A percentile compares a stretch with the other conserved stretches of the same genome.
phyloP scores from a whole-genome alignment of 2,329 filamentous ascomycete genomes.

The Fusarium tupiense region DNA sequence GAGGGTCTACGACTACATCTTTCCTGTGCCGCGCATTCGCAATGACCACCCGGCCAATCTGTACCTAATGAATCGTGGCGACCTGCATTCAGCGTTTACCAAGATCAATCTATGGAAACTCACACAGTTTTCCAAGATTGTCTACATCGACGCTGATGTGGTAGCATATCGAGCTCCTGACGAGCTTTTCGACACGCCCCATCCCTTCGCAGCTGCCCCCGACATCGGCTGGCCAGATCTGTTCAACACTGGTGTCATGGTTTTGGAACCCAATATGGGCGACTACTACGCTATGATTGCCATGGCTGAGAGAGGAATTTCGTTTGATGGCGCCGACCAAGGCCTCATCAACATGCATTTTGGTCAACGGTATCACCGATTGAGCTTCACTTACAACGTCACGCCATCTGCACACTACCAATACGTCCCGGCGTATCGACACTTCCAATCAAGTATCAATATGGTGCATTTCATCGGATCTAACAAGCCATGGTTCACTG shows the following conservation, averaged over 20 bases:
- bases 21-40: constrained; percentile 82
- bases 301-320: constrained; percentile 86
- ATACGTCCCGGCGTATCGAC: constrained; percentile 92
- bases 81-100: constrained; percentile 92
- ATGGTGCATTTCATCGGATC: constrained; percentile 95
- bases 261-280: constrained; percentile 83
- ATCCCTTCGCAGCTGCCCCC: constrained; percentile 77
- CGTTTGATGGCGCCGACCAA: constrained; percentile 97
- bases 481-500: constrained; percentile 86
- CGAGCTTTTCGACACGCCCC: constrained; percentile 80
- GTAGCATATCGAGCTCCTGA: constrained; percentile 92
- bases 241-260: constrained; percentile 99
- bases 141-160: constrained; percentile 94
- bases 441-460: constrained; percentile 90
- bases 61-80: constrained; percentile 88
- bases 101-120: constrained; percentile 96
- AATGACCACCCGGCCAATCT: constrained; percentile 85
- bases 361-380: constrained; percentile 80
- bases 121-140: constrained; percentile 87
- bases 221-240: constrained; percentile 98
- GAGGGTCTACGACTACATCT: constrained; percentile 87
- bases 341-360: constrained; percentile 96
- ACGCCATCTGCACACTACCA: constrained; percentile 97
- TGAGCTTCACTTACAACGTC: constrained; percentile 97
- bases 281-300: constrained; percentile 88